phyloP scores from a whole-genome alignment of 305 asterid species.

The Fraxinus platypoda region DNA sequence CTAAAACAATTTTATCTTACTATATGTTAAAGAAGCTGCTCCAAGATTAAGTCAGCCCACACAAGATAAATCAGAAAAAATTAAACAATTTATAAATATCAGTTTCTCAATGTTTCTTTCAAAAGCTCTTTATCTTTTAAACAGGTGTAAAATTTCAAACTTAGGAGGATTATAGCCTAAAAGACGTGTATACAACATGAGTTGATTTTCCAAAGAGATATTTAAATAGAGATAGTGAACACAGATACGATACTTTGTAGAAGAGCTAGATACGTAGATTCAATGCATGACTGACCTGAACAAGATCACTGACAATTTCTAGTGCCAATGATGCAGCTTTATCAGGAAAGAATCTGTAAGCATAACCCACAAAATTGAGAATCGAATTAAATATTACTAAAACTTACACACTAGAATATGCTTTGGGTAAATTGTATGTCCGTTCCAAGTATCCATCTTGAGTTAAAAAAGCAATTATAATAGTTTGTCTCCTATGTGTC shows the following conservation, averaged over 20 bases:
- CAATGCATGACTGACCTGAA: slow-evolving; percentile 48
- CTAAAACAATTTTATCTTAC: neutral
- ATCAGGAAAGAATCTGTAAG: slow-evolving; percentile 78
- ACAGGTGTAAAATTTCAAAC: neutral
- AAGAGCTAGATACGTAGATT: neutral
- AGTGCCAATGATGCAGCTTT: slow-evolving; percentile 75
- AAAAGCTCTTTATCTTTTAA: neutral
- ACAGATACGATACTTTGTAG: neutral
- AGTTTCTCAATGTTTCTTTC: neutral
- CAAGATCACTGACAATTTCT: slow-evolving; percentile 68
- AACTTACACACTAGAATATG: neutral
- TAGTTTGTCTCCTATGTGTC: neutral
- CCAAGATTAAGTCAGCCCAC: neutral
- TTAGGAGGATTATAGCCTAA: neutral
- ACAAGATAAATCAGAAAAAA: neutral
- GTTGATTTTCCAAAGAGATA: neutral
- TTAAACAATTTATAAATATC: neutral
- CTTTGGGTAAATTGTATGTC: neutral
- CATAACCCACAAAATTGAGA: neutral
- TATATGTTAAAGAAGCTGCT: neutral
- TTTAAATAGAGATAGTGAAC: neutral
- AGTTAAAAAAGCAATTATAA: neutral
- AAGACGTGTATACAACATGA: neutral
- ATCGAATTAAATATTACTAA: neutral
- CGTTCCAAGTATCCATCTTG: neutral